phyloP scores from a whole-genome alignment of 2,329 filamentous ascomycete genomes.

The Westerdykella sp. region DNA sequence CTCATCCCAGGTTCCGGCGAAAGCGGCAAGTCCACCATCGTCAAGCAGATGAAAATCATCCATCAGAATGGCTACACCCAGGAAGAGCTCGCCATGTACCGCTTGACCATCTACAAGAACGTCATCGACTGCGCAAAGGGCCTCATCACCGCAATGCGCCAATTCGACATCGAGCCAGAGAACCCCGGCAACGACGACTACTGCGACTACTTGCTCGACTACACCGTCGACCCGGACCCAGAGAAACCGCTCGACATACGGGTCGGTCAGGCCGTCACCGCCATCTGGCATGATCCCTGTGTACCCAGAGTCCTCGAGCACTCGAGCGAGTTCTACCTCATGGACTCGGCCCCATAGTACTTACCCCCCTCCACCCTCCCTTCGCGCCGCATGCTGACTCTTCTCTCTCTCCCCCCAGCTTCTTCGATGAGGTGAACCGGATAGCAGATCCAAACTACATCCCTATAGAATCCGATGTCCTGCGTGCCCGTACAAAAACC shows the following conservation, averaged over 20 bases:
- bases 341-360: constrained; percentile 99
- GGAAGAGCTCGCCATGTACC: constrained; percentile 89
- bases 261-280: constrained; percentile 75
- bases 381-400: constrained; percentile 13
- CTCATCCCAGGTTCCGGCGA: constrained; percentile 74
- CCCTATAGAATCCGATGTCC: constrained; percentile 88
- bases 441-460: constrained; percentile 83
- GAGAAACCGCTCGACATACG: constrained; percentile 74
- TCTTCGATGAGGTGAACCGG: constrained; percentile 86
- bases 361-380: constrained; percentile 1
- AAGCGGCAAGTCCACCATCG: constrained; percentile 97
- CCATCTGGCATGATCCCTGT: constrained; percentile 84
- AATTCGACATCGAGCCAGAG: constrained; percentile 79
- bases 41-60: constrained; percentile 99
- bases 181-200: constrained; percentile 65
- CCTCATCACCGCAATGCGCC: constrained; percentile 82
- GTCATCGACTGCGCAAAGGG: constrained; percentile 94
- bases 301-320: constrained; percentile 81
- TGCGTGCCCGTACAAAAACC: constrained; percentile 93
- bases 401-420: constrained; percentile 51
- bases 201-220: constrained; percentile 75
- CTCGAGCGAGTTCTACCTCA: constrained; percentile 96
- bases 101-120: constrained; percentile 97
- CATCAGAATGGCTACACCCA: constrained; percentile 95
- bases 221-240: constrained; percentile 84